Base-by-base conservation (phyloP, 345 rosid species). In the Sisymbrium irio region DNA sequence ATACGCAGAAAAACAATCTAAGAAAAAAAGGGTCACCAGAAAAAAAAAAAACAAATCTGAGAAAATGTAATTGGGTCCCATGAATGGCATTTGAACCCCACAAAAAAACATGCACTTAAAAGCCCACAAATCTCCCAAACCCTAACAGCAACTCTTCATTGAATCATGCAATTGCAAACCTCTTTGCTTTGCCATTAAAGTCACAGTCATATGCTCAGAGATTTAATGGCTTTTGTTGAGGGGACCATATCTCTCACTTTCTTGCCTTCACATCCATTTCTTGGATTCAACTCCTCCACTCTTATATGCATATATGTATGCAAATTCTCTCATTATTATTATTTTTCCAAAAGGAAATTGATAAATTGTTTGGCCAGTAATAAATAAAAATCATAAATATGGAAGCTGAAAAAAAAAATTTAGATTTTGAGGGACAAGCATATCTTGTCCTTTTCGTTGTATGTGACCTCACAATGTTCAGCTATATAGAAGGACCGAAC, bases 151-250 rank as follows among this genome's bases (percentile, higher is more conserved):
- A 71, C 80, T 57, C 72, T 77, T 77, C 80, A 65, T 64, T 77
- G 46, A 70, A 70, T 77, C 72, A 77, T 77, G 76, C 80, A 77
- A 67, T 71, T 72, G 72, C 72, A 49, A 78, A 71, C 77, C 73
- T 54, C 68, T 77, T 72, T 77, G 73, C 73, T 78, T 60, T 73
- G 61, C 81, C 81, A 78, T 73, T 73, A 67, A 68, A 78, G 81
- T 78, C 81, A 73, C 63, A 73, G 55, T 73, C 78, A 73, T 77
- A 77, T 71, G 80, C 77, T 78, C 78, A 78, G 78, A 67, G 77
- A 42, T 72, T 78, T 72, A 67, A 72, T 78, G 78, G 81, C 71
- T 64, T 73, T 68, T 78, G 64, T 66, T 67, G 71, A 68, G 81
- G 81, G 81, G 81, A 62, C 78, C 81, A 73, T 72, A 35, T 66